Evolutionary conservation across 1,284 basidiomycete genomes (phyloP), one percentile per base, ranked within the genome.

Genomic region (Tilletia walkeri): DNA sequence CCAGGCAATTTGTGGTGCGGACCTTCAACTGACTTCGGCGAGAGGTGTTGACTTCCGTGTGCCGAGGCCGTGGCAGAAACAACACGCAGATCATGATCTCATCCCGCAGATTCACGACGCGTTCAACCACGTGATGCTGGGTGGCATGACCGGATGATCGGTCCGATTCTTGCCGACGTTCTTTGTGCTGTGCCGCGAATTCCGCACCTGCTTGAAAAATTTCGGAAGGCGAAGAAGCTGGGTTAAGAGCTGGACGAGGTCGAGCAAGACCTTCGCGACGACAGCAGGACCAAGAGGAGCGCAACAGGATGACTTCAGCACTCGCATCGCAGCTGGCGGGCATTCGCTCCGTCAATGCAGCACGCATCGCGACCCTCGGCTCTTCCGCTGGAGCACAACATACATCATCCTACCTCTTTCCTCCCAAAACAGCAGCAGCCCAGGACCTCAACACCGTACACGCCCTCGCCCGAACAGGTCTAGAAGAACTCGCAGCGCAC

Each of bases 251-350:
- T 48, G 47, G 47, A 48, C 47, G 47, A 48, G 47, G 12, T 48
- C 47, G 47, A 48, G 47, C 47, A 48, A 48, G 12, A 48, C 47
- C 47, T 12, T 48, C 47, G n/a, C 47, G 12, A 10, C 24, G 24
- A 30, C 24, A 61, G 56, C 56, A 61, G 30, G 56, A 10, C 7
- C 30, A 34, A 34, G 50, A 10, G 30, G 47, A 53, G 30, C 24
- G 56, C 16, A 20, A 34, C 7, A 38, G 48, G 30, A 90, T 91
- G 89, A 86, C 88, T 74, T 90, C 92, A 30, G 90, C 90, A 78
- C 90, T 98, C 74, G 92, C 93, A 20, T 85, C 87, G 18, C 95
- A 97, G 85, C 88, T 98, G 39, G 90, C 92, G 50, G 88, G 90
- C 77, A 88, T 90, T 76, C 89, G 90, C 16, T 95, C 93, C 24